These are phyloP conservation scores for Cutaneotrichosporon sp. DNA, from an alignment of 1,284 basidiomycete genomes.

Conservation along the genomic window DNA sequence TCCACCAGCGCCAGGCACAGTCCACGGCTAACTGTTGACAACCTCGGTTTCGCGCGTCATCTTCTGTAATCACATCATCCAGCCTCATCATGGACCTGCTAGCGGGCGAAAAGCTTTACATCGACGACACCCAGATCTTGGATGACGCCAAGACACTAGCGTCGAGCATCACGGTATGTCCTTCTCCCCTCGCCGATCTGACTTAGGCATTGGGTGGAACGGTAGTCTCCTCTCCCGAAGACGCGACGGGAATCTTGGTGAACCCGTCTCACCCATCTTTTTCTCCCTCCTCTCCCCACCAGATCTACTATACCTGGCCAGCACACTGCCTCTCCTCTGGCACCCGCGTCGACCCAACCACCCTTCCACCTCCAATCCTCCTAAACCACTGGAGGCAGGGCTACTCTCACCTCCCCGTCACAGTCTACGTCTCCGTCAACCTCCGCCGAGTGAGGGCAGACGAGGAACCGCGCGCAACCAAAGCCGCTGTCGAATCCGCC, in stretches of 20 bases:
- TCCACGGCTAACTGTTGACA: not conserved
- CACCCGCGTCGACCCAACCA: slow-evolving; percentile 19
- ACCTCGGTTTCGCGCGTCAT: not conserved
- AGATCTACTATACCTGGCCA: slow-evolving; percentile 43
- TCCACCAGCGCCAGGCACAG: slow-evolving; percentile 6
- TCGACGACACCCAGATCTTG: not conserved
- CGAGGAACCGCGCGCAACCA: slow-evolving; percentile 21
- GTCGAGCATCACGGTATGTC: not conserved
- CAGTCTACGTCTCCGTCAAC: slow-evolving; percentile 42
- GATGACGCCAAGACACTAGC: not conserved
- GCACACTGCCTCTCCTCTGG: slow-evolving; percentile 20
- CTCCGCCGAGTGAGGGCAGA: slow-evolving; percentile 24
- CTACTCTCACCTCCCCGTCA: slow-evolving; percentile 28
- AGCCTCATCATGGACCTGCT: slow-evolving; percentile 4
- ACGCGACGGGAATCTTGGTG: slow-evolving; percentile 22
- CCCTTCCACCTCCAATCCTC: slow-evolving; percentile 27
- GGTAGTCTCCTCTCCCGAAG: not conserved
- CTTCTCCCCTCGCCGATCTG: not conserved
- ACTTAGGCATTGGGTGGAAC: slow-evolving; percentile 24
- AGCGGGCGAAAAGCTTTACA: slow-evolving; percentile 10
- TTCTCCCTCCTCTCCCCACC: not conserved
- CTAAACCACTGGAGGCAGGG: slow-evolving; percentile 12
- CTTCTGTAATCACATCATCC: slow-evolving; percentile 1
- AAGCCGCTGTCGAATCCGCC: slow-evolving; percentile 16
- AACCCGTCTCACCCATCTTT: slow-evolving; percentile 18